phyloP scores from a whole-genome alignment of 164 flowering plant species.

The Nymphaea thermarum region DNA sequence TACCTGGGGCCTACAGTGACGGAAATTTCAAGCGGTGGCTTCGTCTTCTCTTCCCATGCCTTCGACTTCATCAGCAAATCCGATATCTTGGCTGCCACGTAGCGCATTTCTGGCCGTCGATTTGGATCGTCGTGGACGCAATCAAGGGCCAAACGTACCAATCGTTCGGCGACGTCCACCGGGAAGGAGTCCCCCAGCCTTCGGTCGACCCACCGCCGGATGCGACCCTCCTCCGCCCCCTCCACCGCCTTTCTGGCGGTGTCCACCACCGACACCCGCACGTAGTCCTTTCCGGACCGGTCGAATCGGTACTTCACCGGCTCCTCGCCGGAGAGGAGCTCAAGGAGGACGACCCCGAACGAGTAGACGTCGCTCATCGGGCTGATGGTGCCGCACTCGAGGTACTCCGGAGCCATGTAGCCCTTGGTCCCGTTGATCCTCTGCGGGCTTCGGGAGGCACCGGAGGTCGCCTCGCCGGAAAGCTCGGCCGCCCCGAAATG shows the following conservation, averaged over 20 bases:
- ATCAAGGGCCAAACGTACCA: constrained; percentile 48
- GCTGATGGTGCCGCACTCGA: constrained; percentile 32
- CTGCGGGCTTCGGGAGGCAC: constrained; percentile 5
- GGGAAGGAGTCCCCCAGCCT: constrained; percentile 67
- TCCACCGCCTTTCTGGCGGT: constrained; percentile 33
- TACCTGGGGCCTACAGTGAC: constrained; percentile 48
- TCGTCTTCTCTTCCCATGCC: constrained; percentile 33
- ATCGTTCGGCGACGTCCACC: constrained; percentile 44
- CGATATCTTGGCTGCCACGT: constrained; percentile 62
- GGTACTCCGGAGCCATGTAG: constrained; percentile 78
- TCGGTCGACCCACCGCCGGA: constrained; percentile 65
- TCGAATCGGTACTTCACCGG: constrained; percentile 42
- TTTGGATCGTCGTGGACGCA: constrained; percentile 56
- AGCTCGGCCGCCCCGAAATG: constrained; percentile 75
- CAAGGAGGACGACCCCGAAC: constrained; percentile 64
- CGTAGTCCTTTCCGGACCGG: constrained; percentile 18
- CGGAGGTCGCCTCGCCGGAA: constrained; percentile 38
- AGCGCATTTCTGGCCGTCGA: constrained; percentile 55
- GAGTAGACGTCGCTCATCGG: constrained; percentile 72
- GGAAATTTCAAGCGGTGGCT: constrained; percentile 29
- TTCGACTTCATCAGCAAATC: constrained; percentile 40
- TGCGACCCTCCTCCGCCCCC: constrained; percentile 17
- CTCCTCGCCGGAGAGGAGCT: constrained; percentile 63
- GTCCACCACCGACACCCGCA: constrained; percentile 33
- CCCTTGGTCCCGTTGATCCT: constrained; percentile 51